Evolutionary conservation across 352 stramenopile species (phyloP).

Genomic region (Globisporangium nagaii): DNA sequence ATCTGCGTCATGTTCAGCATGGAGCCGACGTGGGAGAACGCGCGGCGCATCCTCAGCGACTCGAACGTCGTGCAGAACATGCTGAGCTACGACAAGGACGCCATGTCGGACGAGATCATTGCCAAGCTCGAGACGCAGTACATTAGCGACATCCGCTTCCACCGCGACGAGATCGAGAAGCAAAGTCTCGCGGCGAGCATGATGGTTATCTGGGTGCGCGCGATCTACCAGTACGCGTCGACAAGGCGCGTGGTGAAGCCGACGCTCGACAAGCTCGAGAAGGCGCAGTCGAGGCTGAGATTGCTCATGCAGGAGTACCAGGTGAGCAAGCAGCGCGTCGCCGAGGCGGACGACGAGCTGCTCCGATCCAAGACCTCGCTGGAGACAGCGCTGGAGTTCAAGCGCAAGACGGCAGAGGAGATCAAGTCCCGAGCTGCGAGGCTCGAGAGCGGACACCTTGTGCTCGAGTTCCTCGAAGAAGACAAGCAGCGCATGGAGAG

Average conservation of each 20-base stretch:
- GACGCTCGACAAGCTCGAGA: slow-evolving; percentile 61
- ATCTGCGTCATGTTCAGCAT: slow-evolving; percentile 71
- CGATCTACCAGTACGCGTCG: slow-evolving; percentile 59
- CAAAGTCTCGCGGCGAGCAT: slow-evolving; percentile 71
- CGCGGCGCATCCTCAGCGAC: slow-evolving; percentile 51
- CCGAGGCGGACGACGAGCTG: slow-evolving; percentile 33
- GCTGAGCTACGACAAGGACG: slow-evolving; percentile 73
- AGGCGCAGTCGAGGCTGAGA: slow-evolving; percentile 39
- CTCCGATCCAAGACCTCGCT: slow-evolving; percentile 18
- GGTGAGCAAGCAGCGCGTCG: slow-evolving; percentile 54
- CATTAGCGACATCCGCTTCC: slow-evolving; percentile 48
- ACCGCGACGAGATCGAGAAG: slow-evolving; percentile 64
- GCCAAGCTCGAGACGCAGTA: slow-evolving; percentile 39
- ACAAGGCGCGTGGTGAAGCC: slow-evolving; percentile 45
- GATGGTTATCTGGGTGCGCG: slow-evolving; percentile 73
- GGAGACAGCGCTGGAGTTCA: slow-evolving; percentile 18
- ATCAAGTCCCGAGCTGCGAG: slow-evolving; percentile 25
- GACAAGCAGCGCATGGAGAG: slow-evolving; percentile 23
- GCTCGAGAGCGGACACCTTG: slow-evolving; percentile 23
- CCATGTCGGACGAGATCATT: slow-evolving; percentile 31
- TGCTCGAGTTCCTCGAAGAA: slow-evolving; percentile 31
- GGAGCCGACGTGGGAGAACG: slow-evolving; percentile 71
- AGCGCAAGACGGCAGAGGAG: slow-evolving; percentile 24
- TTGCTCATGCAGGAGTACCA: slow-evolving; percentile 64
- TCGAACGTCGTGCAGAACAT: slow-evolving; percentile 66